Evolutionary conservation across 768 basidiomycete genomes (phyloP).

Genomic region (Sarcodon sp.): DNA sequence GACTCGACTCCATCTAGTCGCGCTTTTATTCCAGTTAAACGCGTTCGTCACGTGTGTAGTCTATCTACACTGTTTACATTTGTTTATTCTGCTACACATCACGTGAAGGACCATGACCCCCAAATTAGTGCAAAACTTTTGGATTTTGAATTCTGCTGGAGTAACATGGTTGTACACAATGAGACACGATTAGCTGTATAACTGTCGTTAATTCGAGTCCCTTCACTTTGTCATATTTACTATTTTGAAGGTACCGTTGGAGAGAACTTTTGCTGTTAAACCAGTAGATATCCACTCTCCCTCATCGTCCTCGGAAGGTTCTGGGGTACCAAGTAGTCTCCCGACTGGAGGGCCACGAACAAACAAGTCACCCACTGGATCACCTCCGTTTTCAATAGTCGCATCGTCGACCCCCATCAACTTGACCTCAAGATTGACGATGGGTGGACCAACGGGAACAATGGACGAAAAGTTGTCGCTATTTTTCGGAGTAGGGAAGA

Average conservation of each 20-base stretch:
- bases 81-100: no score
- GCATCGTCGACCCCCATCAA: conserved; percentile 59
- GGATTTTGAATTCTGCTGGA: no score
- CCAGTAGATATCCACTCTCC: conserved; percentile 19
- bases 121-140: no score
- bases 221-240: no score
- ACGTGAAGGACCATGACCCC: no score
- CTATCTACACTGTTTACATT: no score
- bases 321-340: conserved; percentile 27
- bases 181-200: no score
- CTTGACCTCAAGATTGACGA: conserved; percentile 77
- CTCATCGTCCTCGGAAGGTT: conserved; percentile 20
- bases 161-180: no score
- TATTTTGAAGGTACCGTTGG: conserved; percentile 24
- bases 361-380: conserved; percentile 48
- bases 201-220: no score
- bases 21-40: conserved; percentile 1
- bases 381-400: conserved; percentile 46
- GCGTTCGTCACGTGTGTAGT: no score
- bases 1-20: conserved; percentile 6
- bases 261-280: conserved; percentile 17
- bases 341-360: conserved; percentile 71
- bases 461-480: conserved; percentile 24
- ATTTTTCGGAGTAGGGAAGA: conserved; percentile 32
- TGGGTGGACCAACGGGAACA: conserved; percentile 63